Conservation (phyloP, 495 filamentous ascomycete species). For the Aspergillus coremiiformis region DNA sequence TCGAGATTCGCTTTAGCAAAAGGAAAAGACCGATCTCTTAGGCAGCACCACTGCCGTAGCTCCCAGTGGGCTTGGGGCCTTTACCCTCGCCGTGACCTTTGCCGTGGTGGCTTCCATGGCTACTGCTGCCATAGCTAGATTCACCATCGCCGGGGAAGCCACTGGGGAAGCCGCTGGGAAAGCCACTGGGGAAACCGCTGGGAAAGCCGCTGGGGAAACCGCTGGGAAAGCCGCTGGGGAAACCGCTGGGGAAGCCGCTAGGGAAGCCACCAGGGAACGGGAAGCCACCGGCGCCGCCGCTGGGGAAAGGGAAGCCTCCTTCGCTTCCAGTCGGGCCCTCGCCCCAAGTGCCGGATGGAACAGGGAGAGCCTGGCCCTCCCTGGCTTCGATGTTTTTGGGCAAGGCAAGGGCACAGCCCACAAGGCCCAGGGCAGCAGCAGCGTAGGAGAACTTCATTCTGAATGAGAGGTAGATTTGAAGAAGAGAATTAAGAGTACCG, state of each 20-base stretch:
- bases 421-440: slow-evolving; percentile 8
- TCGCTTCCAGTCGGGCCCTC: neutral
- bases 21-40: neutral
- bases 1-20: no score
- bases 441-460: slow-evolving; percentile 14
- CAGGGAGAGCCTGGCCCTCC: neutral
- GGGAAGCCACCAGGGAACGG: no score
- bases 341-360: neutral
- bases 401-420: slow-evolving; percentile 16
- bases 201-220: neutral
- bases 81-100: neutral
- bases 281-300: neutral
- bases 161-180: neutral
- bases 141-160: neutral
- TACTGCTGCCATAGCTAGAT: neutral
- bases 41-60: no score
- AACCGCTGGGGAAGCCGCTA: neutral
- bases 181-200: no score
- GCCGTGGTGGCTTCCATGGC: neutral
- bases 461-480: slow-evolving; percentile 1
- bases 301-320: neutral
- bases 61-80: neutral
- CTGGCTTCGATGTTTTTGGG: slow-evolving; percentile 3
- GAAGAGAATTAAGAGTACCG: slow-evolving; percentile 1
- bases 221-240: neutral